These are phyloP conservation scores for Xylaria digitata DNA, from an alignment of 2,329 filamentous ascomycete genomes.

Conservation along the genomic window DNA sequence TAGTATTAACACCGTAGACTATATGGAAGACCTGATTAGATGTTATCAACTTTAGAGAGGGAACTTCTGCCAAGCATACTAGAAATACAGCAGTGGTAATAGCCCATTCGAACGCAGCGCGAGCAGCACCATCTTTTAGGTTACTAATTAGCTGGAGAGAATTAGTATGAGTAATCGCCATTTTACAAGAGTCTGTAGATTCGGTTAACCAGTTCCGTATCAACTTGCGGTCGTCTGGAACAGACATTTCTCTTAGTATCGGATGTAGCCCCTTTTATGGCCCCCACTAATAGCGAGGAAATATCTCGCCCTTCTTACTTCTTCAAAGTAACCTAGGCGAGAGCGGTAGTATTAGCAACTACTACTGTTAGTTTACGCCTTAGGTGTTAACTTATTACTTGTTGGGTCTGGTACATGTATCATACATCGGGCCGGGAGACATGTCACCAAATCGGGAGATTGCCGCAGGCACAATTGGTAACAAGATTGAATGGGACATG, in stretches of 20 bases:
- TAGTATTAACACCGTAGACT: background rate
- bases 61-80: constrained; percentile 2
- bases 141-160: background rate
- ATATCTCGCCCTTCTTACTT: background rate
- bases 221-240: background rate
- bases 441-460: constrained; percentile 11
- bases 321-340: too few species aligned
- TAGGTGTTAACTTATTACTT: background rate
- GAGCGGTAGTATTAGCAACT: background rate
- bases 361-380: background rate
- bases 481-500: background rate
- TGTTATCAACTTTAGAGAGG: background rate
- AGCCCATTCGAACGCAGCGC: constrained; percentile 8
- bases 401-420: background rate
- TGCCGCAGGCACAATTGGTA: background rate
- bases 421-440: background rate
- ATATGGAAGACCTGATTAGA: background rate
- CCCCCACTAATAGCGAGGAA: background rate
- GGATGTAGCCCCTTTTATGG: constrained; percentile 1
- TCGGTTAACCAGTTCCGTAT: background rate
- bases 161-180: background rate
- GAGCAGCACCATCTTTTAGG: background rate
- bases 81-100: constrained; percentile 4
- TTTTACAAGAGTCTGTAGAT: background rate
- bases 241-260: background rate